A percentile compares a stretch with the other conserved stretches of the same genome.
Evolutionary conservation across 2,329 filamentous ascomycete species (phyloP).

Genomic region (Verticillium isaacii): DNA sequence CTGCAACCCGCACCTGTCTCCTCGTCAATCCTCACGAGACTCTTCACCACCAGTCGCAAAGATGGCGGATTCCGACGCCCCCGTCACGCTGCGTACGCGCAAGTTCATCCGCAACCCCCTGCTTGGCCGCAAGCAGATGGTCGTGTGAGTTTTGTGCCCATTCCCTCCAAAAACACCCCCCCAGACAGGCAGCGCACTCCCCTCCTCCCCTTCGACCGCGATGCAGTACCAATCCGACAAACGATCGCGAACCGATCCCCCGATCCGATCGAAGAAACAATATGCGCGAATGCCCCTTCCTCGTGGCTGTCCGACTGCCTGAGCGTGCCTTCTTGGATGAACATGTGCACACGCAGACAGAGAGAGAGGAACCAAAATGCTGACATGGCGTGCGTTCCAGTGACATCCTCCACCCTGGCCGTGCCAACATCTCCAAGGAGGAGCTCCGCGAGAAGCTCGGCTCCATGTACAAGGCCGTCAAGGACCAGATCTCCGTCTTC

Average conservation of each 20-base stretch:
- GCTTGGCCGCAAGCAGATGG: conserved; percentile 98
- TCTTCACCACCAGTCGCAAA: conserved; percentile 47
- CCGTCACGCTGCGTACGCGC: conserved; percentile 90
- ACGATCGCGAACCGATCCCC: neutral
- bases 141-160: conserved; percentile 70
- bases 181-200: neutral
- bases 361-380: conserved; percentile 1
- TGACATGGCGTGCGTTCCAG: conserved; percentile 41
- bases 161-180: conserved; percentile 13
- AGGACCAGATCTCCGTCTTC: conserved; percentile 97
- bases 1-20: conserved; percentile 6
- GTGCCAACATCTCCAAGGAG: conserved; percentile 98
- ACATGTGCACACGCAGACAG: neutral
- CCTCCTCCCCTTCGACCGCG: neutral
- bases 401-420: conserved; percentile 99
- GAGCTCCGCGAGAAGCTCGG: conserved; percentile 94
- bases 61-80: conserved; percentile 80
- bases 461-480: conserved; percentile 95
- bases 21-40: conserved; percentile 17
- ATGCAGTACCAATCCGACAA: neutral
- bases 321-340: conserved; percentile 1
- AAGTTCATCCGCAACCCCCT: conserved; percentile 99
- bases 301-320: neutral
- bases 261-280: neutral
- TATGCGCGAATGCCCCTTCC: neutral